Evolutionary conservation across 208 protist genomes (phyloP).

Genomic region (Borovskyia barvae): DNA sequence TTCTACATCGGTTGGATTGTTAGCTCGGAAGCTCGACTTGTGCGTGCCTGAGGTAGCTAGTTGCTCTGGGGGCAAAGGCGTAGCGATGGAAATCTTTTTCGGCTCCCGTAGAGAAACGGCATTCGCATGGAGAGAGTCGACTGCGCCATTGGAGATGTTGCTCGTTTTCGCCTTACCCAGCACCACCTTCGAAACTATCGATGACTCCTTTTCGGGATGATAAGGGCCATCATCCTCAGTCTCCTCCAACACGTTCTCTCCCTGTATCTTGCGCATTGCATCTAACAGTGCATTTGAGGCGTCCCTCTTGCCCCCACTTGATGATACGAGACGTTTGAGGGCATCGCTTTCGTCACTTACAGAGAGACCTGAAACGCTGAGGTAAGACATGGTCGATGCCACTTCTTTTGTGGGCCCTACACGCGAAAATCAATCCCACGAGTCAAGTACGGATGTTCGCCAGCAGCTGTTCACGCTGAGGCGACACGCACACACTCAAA

Average conservation of each 20-base stretch:
- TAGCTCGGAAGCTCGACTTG: slow-evolving; percentile 41
- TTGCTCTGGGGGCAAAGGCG: not conserved
- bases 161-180: too few species aligned
- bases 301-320: slow-evolving; percentile 1
- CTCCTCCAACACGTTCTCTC: slow-evolving; percentile 16
- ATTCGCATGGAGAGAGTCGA: not conserved
- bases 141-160: too few species aligned
- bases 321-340: slow-evolving; percentile 31
- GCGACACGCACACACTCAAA: too few species aligned
- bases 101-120: slow-evolving; percentile 23
- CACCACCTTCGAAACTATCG: too few species aligned
- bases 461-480: too few species aligned
- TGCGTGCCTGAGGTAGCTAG: not conserved
- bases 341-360: slow-evolving; percentile 36
- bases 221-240: not conserved
- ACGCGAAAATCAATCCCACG: too few species aligned
- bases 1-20: slow-evolving; percentile 39
- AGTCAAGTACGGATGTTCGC: too few species aligned
- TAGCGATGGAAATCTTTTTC: not conserved
- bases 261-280: slow-evolving; percentile 38
- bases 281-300: slow-evolving; percentile 21
- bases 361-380: slow-evolving; percentile 57
- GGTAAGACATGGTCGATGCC: too few species aligned
- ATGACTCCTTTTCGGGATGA: too few species aligned
- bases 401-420: too few species aligned